Evolutionary conservation across 2,329 filamentous ascomycete species (phyloP).

Genomic region (Xylaria digitata): DNA sequence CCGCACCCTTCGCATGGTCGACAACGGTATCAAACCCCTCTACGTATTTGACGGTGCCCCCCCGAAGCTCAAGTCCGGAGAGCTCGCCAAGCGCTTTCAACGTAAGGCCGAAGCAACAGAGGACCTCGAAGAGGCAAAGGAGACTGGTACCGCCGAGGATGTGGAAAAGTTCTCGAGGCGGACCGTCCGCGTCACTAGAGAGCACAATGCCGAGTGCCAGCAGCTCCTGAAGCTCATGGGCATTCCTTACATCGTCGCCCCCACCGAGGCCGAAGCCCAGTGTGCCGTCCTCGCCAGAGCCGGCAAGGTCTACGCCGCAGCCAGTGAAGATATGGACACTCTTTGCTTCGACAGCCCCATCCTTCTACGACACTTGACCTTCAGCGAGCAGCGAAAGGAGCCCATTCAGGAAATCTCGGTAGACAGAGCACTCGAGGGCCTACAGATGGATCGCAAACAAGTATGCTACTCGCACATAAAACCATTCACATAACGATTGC

Average conservation of each 20-base stretch:
- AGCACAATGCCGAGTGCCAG: slow-evolving; percentile 97
- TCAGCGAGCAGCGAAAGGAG: slow-evolving; percentile 96
- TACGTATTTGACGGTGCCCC: slow-evolving; percentile 98
- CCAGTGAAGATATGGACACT: slow-evolving; percentile 99
- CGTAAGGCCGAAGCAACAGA: slow-evolving; percentile 93
- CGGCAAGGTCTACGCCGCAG: slow-evolving; percentile 95
- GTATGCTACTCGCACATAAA: slow-evolving; percentile 56
- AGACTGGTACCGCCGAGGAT: slow-evolving; percentile 96
- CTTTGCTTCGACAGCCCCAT: slow-evolving; percentile 95
- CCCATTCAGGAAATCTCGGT: slow-evolving; percentile 96
- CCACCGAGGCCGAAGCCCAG: slow-evolving; percentile 96
- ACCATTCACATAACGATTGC: slow-evolving; percentile 4
- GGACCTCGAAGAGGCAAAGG: slow-evolving; percentile 92
- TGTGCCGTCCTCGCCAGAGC: slow-evolving; percentile 89
- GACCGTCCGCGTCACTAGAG: slow-evolving; percentile 92
- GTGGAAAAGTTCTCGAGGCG: slow-evolving; percentile 96
- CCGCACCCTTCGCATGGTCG: slow-evolving; percentile 95
- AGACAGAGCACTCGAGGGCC: slow-evolving; percentile 84
- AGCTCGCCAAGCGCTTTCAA: slow-evolving; percentile 94
- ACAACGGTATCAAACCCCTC: slow-evolving; percentile 98
- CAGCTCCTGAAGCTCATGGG: slow-evolving; percentile 93
- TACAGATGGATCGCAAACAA: slow-evolving; percentile 89
- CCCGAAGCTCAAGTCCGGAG: slow-evolving; percentile 96
- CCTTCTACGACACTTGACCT: slow-evolving; percentile 90
- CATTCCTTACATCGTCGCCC: slow-evolving; percentile 92